Base-by-base conservation (phyloP, 1,284 basidiomycete species). In the Lentinus polychrous region DNA sequence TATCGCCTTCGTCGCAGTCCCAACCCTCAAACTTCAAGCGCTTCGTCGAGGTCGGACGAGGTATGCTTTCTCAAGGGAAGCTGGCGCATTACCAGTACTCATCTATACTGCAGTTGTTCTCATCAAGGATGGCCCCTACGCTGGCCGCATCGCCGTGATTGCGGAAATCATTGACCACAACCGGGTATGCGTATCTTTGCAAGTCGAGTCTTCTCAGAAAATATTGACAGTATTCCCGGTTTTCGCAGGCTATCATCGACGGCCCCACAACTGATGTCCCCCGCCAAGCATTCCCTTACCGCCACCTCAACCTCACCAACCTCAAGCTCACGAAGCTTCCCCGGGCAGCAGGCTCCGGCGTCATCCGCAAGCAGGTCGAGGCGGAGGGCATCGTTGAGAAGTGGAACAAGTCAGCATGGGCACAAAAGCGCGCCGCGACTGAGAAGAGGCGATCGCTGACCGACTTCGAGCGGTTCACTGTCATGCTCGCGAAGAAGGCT, bases 151-250 rank as follows among this genome's bases (percentile, higher is more conserved):
- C 65, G 96, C 96, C 56, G 89, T 94, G 60, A 94, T 99, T 66
- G 84, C 84, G 53, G 94, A 98, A 74, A 94, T 99, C 72, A 93
- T 99, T 59, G 96, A 99, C 83, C 95, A 98, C 81, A 96, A 94
- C 80, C 84, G 94, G 69, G 94, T 96, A 63, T 57, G 88, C 73
- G 11, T n/a, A 10, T n/a, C 1, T 37, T 11, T 34, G 17, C 37
- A 36, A 36, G 34, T 5, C 27, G 4, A 10, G 27, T 4, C 5
- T 27, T 27, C 27, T 27, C 33, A 27, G 44, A 10, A 24, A 49
- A 34, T 53, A 48, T 10, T 44, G 15, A 44, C 31, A 6, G 4
- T n/a, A 6, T 7, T 18, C 11, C 20, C 34, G 5, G 11, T 41
- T 11, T 5, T 41, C 7, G 1, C 62, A 96, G 94, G 95, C 94